Evolutionary conservation across 345 rosid species (phyloP), one percentile per base, ranked within the genome.

Genomic region (Triadica sebifera): DNA sequence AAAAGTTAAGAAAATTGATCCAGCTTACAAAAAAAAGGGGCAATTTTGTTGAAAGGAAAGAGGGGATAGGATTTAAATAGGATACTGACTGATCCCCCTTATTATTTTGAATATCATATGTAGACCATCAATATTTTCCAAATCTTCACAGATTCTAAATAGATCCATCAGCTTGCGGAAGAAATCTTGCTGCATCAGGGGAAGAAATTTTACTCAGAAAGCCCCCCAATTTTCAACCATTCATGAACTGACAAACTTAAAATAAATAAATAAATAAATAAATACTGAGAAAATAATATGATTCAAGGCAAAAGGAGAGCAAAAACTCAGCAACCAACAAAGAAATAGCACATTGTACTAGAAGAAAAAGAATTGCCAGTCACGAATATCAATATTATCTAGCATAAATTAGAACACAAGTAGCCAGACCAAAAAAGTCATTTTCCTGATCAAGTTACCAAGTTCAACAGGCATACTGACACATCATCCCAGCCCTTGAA

Each of bases 51-150:
- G 75, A 20, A 72, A 79, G 51, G 24, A 52, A 29, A 61, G 67
- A 34, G 24, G 74, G 7, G 24, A 25, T 65, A 25, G 75, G 70
- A 65, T 57, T 29, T 56, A 56, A 77, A 71, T 74, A 12, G 75
- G 76, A 25, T 80, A 86, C 89, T 86, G 57, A 94, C 98, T 83
- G 81, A 94, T 91, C 78, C 91, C 90, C 84, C 83, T 89, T 81
- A 95, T 86, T 69, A 89, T 93, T 84, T 89, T 85, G 79, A 85
- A 94, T 69, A 93, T 90, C 93, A 88, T 83, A 83, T 89, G 94
- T 69, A 93, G 96, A 71, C 87, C 87, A 69, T 85, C 88, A 76
- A 81, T 73, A 70, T 87, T 79, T 50, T 90, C 90, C 76, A 82
- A 68, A 71, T 85, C 93, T 75, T 94, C 99, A 65, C 91, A 89